These are phyloP conservation scores for Paraphoma chrysanthemicola DNA, from an alignment of 2,329 filamentous ascomycete genomes.

Conservation along the genomic window DNA sequence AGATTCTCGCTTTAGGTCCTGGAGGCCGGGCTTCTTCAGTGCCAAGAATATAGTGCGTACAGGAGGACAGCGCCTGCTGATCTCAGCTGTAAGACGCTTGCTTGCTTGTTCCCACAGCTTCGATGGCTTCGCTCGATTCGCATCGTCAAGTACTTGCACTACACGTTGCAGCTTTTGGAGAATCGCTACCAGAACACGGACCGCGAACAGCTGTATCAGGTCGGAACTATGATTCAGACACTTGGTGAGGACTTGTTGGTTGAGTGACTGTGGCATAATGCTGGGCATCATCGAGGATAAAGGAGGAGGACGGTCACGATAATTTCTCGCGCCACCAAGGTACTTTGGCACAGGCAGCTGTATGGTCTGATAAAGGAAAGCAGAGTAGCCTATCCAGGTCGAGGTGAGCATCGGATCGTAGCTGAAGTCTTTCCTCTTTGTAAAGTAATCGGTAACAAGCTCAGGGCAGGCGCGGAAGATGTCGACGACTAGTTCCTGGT, in stretches of 20 bases:
- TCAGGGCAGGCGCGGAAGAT: constrained; percentile 86
- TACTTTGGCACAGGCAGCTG: constrained; percentile 74
- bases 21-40: constrained; percentile 74
- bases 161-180: constrained; percentile 77
- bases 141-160: constrained; percentile 65
- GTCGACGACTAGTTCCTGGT: constrained; percentile 79
- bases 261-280: constrained; percentile 82
- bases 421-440: constrained; percentile 75
- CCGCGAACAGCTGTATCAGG: constrained; percentile 82
- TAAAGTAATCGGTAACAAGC: constrained; percentile 86
- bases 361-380: constrained; percentile 84
- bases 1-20: constrained; percentile 78
- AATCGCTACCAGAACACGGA: constrained; percentile 78
- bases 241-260: constrained; percentile 76
- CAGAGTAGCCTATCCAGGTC: constrained; percentile 93
- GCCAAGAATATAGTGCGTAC: constrained; percentile 81
- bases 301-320: constrained; percentile 75
- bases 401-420: constrained; percentile 92
- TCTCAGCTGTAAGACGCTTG: constrained; percentile 73
- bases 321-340: constrained; percentile 72
- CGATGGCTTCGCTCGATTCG: constrained; percentile 47
- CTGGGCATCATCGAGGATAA: constrained; percentile 82
- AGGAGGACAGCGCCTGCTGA: constrained; percentile 78
- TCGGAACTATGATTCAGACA: constrained; percentile 81
- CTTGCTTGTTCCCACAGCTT: constrained; percentile 74